A percentile compares a stretch with the other conserved stretches of the same genome.
These are phyloP conservation scores for Ogataea ramenticola DNA, from an alignment of 805 yeast genomes.

Conservation along the genomic window DNA sequence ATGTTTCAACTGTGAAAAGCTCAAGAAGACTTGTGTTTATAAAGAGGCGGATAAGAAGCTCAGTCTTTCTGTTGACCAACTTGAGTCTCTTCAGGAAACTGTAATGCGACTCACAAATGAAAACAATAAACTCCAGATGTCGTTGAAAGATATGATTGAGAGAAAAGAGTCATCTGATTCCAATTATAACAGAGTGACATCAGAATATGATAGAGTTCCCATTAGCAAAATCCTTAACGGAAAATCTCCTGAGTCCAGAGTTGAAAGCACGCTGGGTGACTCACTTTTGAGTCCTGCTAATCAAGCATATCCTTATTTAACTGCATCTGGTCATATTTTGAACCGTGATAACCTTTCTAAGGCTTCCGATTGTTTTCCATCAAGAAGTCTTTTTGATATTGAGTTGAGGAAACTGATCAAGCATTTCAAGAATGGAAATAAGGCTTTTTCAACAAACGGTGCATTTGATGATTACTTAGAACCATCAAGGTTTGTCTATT, in stretches of 20 bases:
- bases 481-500: neutral
- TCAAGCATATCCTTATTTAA: constrained; percentile 50
- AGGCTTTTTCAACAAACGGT: neutral
- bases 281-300: neutral
- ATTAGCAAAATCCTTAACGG: neutral
- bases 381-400: constrained; percentile 68
- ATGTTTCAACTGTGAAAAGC: constrained; percentile 51
- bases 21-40: constrained; percentile 55
- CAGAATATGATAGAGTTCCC: neutral
- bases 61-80: constrained; percentile 55
- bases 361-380: constrained; percentile 61
- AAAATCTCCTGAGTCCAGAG: neutral
- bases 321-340: constrained; percentile 53
- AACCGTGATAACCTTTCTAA: constrained; percentile 60
- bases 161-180: constrained; percentile 5
- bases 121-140: constrained; percentile 41
- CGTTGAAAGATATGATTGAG: constrained; percentile 19
- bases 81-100: constrained; percentile 55
- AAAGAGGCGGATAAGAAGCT: constrained; percentile 58
- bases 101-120: constrained; percentile 52
- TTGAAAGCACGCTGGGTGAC: neutral
- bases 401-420: constrained; percentile 46
- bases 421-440: constrained; percentile 2
- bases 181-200: constrained; percentile 27
- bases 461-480: neutral